Percentiles rank a stretch among this genome's conserved stretches.
phyloP scores from a whole-genome alignment of 441 rosid genomes.

The Gossypium trilobum region DNA sequence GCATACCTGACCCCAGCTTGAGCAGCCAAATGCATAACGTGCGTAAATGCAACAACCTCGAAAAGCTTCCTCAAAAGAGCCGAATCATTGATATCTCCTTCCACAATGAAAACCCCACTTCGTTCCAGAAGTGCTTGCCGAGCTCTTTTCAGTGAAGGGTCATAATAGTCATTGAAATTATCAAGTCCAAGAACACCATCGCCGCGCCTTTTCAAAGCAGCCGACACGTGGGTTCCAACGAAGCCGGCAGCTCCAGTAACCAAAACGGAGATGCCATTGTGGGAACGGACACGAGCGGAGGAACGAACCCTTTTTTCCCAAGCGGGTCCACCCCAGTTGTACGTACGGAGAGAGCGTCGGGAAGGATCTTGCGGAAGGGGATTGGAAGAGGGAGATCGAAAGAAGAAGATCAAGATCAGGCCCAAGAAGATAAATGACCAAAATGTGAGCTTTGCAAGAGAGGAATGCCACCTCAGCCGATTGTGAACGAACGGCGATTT shows the following conservation, averaged over 20 bases:
- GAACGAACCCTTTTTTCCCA: conserved; percentile 68
- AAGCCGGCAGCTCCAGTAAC: conserved; percentile 99
- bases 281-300: conserved; percentile 62
- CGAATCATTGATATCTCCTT: conserved; percentile 84
- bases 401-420: conserved; percentile 63
- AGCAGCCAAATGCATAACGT: conserved; percentile 94
- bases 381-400: conserved; percentile 60
- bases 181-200: conserved; percentile 87
- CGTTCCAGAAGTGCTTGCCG: conserved; percentile 75
- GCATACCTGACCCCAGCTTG: conserved; percentile 99
- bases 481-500: conserved; percentile 55
- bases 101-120: conserved; percentile 64
- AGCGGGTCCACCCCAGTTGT: conserved; percentile 64
- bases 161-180: conserved; percentile 86
- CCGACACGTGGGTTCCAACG: conserved; percentile 85
- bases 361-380: conserved; percentile 51
- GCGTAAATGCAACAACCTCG: conserved; percentile 71
- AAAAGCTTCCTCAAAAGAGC: conserved; percentile 62
- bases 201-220: conserved; percentile 78
- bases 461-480: conserved; percentile 57
- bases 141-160: conserved; percentile 72
- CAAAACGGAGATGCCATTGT: conserved; percentile 58
- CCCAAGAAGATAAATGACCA: conserved; percentile 70
- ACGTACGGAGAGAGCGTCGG: conserved; percentile 65
- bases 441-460: conserved; percentile 59